A percentile compares a stretch with the other conserved stretches of the same genome.
Evolutionary conservation across 257 asterid species (phyloP).

Genomic region (Solanum virginianum): DNA sequence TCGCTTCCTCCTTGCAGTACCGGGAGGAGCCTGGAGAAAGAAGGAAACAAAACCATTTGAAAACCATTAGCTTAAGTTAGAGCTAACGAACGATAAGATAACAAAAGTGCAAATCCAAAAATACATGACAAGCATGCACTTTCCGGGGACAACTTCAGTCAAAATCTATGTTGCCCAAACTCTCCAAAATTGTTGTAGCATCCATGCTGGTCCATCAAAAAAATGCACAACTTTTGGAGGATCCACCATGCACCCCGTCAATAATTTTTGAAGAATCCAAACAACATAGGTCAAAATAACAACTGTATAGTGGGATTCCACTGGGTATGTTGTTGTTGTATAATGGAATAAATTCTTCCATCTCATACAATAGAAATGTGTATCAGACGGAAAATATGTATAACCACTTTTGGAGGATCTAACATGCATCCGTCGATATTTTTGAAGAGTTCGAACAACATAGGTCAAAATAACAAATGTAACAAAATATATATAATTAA

Average conservation of each 20-base stretch:
- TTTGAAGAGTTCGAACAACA: too few relatives aligned
- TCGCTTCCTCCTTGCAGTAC: slow-evolving; percentile 83
- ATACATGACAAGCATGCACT: not conserved
- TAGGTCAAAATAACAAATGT: too few relatives aligned
- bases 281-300: too few relatives aligned
- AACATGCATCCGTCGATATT: too few relatives aligned
- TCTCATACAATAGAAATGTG: not conserved
- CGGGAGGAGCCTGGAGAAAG: slow-evolving; percentile 70
- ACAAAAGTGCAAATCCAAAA: not conserved
- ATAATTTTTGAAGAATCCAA: too few relatives aligned
- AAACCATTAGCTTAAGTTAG: not conserved
- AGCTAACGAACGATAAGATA: not conserved
- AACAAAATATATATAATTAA: too few relatives aligned
- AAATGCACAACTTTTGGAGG: too few relatives aligned
- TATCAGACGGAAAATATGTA: not conserved
- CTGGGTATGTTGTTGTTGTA: too few relatives aligned
- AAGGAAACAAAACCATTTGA: not conserved
- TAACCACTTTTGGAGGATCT: not conserved
- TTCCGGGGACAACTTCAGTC: not conserved
- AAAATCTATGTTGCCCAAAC: not conserved
- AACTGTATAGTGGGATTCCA: not conserved
- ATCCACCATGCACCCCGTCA: too few relatives aligned
- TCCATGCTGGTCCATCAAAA: too few relatives aligned
- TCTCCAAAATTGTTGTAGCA: too few relatives aligned
- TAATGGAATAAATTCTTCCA: not conserved